A percentile compares a stretch with the other conserved stretches of the same genome.
phyloP scores from a whole-genome alignment of 768 basidiomycete genomes.

The Glaciozyma antarctica region DNA sequence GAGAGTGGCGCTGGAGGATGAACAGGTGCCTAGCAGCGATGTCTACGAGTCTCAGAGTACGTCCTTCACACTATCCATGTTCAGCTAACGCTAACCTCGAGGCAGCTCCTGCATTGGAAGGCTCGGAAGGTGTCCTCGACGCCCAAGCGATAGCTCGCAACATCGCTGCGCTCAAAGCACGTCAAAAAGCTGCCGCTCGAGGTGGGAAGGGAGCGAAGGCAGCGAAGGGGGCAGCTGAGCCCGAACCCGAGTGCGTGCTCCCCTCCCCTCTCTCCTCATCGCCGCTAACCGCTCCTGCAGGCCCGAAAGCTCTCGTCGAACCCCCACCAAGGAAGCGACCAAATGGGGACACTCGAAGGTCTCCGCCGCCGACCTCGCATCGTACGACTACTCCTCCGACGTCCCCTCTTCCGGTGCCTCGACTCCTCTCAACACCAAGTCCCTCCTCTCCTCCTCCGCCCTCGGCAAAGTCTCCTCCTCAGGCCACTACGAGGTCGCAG shows the following conservation, averaged over 20 bases:
- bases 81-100: not conserved
- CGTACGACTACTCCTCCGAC: constrained; percentile 74
- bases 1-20: not conserved
- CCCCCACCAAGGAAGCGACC: constrained; percentile 58
- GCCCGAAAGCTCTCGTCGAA: constrained; percentile 35
- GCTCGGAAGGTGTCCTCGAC: constrained; percentile 40
- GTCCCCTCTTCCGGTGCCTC: constrained; percentile 38
- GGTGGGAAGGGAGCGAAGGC: constrained; percentile 35
- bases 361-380: constrained; percentile 80
- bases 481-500: constrained; percentile 60
- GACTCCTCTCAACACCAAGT: constrained; percentile 16
- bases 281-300: not conserved
- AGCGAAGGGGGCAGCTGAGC: constrained; percentile 8
- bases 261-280: not conserved
- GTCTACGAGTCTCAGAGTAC: not conserved
- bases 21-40: not conserved
- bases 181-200: constrained; percentile 50
- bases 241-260: not conserved
- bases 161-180: constrained; percentile 76
- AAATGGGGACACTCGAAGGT: constrained; percentile 85
- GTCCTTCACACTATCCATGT: too few species aligned
- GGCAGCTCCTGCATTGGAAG: constrained; percentile 5
- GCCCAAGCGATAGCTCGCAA: constrained; percentile 88
- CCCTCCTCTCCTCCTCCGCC: constrained; percentile 43
- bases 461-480: constrained; percentile 61